Evolutionary conservation across 345 rosid genomes (phyloP), one percentile per base, ranked within the genome.

Genomic region (Capsella bursapastoris): DNA sequence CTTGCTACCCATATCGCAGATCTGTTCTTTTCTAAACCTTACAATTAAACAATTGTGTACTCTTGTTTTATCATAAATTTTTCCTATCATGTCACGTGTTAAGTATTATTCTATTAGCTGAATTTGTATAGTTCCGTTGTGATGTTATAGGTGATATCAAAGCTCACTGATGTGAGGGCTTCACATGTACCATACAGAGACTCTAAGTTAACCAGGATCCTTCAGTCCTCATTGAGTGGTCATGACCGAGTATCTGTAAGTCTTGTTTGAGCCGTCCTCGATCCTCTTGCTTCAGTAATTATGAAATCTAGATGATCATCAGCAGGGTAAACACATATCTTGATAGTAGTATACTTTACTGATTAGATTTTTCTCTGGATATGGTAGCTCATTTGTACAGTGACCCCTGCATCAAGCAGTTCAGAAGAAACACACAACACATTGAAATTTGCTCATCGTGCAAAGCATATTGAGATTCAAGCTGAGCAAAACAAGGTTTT

Each of bases 211-310:
- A 96, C 99, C 14, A 87, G 99, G 83, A 91, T 96, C 56, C 97
- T 96, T 77, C 98, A 92, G 83, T 96, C 94, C 62, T 96, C 98
- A 69, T 77, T 96, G 75, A 90, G 98, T 79, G 99, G 99, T 76
- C 98, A 90, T 80, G 99, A 96, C 63, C 98, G 96, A 80, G 99
- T 96, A 80, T 90, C 99, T 49, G 99, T 96, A 90, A 88, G 97
- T 61, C 61, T 64, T 61, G 32, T 67, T 67, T 48, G 40, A 64
- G 64, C 51, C 29, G 28, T 50, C 48, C 18, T 29, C 64, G 31
- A 41, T 55, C 55, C 37, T 64, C 59, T 49, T 58, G 38, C 35
- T 49, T 73, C 65, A 8, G 63, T 70, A 48, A 45, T 8, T 80
- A 64, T 69, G 31, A 64, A 62, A 53, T 66, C 25, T 8, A 31